Evolutionary conservation across 768 basidiomycete species (phyloP), one percentile per base, ranked within the genome.

Genomic region (Saitozyma podzolica): DNA sequence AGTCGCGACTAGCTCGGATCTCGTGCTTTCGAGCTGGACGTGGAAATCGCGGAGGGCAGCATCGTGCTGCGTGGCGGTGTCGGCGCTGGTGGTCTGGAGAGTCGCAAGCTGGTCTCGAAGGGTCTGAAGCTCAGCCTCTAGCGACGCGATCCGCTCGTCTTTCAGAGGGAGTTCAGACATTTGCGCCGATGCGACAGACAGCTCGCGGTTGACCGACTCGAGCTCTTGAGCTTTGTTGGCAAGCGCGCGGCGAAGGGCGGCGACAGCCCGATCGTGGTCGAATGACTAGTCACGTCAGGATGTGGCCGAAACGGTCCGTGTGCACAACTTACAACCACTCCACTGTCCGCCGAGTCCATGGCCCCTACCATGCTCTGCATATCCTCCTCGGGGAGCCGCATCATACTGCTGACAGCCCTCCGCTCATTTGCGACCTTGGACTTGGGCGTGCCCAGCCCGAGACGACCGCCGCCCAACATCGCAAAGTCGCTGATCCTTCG

Each of bases 401-500:
- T 59, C 64, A 74, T 69, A 17, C 68, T 64, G 54, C 78, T 79
- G 59, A 79, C 68, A 14, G 75, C 72, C 51, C 78, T 51, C 50
- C 78, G 63, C 51, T 71, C 68, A 50, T 55, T n/a, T 47, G 17
- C 20, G 37, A 40, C 51, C 29, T 56, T 42, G 16, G 56, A 52
- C 49, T 57, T 54, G 0, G 73, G 74, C 10, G 57, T 65, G 17
- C 67, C 71, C 17, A 72, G 40, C 10, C 73, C 70, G 14, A 75
- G 53, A 0, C 65, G 66, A 17, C 60, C 47, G 16, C 67, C 40
- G 37, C 61, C 65, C 10, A 62, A 41, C 3, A 54, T 54, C 17
- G 67, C 47, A 58, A 75, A 70, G 56, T 80, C 79, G 64, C 76
- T 77, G 67, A 79, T 78, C 8, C 79, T 66, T 8, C 78, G 62